Evolutionary conservation across 129 eudicot species (phyloP).

Genomic region (Dittrichia graveolens): DNA sequence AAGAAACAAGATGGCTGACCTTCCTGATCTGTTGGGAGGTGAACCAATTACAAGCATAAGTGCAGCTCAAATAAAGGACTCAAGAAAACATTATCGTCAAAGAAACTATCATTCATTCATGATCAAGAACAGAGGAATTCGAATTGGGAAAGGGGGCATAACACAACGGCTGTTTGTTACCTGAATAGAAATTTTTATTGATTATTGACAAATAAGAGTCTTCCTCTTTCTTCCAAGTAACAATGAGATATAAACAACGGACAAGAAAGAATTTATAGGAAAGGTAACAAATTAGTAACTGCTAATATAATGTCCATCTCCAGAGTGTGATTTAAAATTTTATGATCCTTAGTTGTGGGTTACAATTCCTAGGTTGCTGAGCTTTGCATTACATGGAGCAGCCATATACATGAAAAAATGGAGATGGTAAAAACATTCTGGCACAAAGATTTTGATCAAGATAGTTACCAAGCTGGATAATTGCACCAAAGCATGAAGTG

Average conservation of each 20-base stretch:
- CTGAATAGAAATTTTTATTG: background rate
- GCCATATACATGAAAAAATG: too few relatives aligned
- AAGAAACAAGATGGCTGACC: slow-evolving; percentile 45
- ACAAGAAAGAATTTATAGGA: background rate
- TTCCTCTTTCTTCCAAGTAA: background rate
- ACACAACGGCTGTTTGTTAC: background rate
- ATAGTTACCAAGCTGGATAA: slow-evolving; percentile 56
- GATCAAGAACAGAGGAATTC: background rate
- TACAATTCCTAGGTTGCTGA: background rate
- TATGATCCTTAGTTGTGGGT: background rate
- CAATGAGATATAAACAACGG: background rate
- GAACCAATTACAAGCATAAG: slow-evolving; percentile 21
- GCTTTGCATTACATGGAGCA: background rate
- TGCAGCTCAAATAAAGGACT: background rate
- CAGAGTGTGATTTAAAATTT: background rate
- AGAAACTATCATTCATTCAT: background rate
- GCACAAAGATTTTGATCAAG: background rate
- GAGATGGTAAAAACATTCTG: too few relatives aligned
- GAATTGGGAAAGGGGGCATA: background rate
- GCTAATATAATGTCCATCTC: background rate
- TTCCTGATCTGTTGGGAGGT: slow-evolving; percentile 52
- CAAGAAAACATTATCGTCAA: background rate
- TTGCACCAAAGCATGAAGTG: slow-evolving; percentile 38
- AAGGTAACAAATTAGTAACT: background rate
- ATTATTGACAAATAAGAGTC: background rate